Percentiles rank a stretch among this genome's conserved stretches.
These are phyloP conservation scores for Bryum argenteum DNA, from an alignment of 225 moss, liverwort and hornwort species.

Conservation along the genomic window DNA sequence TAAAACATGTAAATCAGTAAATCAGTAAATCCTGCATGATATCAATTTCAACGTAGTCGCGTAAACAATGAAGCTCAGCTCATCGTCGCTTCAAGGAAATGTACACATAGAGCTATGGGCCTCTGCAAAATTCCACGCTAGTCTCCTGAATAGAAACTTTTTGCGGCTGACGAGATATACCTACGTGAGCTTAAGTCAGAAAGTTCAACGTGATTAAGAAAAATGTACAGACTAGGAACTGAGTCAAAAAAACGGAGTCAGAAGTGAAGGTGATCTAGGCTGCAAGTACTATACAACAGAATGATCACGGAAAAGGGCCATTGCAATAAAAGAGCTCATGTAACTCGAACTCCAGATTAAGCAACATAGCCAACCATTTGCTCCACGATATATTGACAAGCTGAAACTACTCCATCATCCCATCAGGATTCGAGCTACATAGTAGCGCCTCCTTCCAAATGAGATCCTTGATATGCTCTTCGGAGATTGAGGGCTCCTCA, in stretches of 20 bases:
- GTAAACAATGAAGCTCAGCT: conserved; percentile 10
- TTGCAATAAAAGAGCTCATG: not conserved
- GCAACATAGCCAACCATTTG: conserved; percentile 20
- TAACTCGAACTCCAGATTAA: conserved; percentile 4
- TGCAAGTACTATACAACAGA: conserved; percentile 22
- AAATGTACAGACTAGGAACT: not conserved
- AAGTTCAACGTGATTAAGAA: too few species aligned
- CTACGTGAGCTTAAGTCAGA: too few species aligned
- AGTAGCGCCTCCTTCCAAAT: conserved; percentile 49
- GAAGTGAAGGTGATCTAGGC: not conserved
- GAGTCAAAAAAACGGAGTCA: conserved; percentile 12
- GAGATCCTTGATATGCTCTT: conserved; percentile 64
- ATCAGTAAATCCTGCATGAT: not conserved
- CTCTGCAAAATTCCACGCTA: too few species aligned
- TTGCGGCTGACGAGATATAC: too few species aligned
- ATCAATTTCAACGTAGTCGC: conserved; percentile 1
- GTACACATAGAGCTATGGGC: too few species aligned
- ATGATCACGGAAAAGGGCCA: conserved; percentile 4
- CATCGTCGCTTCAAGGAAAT: not conserved
- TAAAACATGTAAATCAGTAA: too few species aligned
- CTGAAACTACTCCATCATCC: conserved; percentile 36
- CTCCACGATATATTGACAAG: not conserved
- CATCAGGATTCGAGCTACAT: conserved; percentile 31
- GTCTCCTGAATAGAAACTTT: too few species aligned
- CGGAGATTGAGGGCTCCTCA: conserved; percentile 50